Evolutionary conservation across 2,329 filamentous ascomycete species (phyloP).

Genomic region (Colletotrichum musicola): DNA sequence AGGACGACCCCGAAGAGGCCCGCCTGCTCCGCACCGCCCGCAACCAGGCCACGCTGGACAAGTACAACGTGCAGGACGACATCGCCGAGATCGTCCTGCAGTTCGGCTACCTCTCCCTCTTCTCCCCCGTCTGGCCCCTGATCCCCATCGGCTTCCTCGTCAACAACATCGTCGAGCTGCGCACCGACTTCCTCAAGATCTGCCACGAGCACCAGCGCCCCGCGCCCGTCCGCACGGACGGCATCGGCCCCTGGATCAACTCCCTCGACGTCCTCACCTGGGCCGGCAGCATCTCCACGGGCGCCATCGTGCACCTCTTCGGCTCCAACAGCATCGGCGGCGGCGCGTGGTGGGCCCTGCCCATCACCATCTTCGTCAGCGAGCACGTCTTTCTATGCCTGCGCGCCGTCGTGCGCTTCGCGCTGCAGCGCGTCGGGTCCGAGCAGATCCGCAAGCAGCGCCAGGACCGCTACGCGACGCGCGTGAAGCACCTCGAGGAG

Average conservation of each 20-base stretch:
- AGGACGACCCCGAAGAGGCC: conserved; percentile 73
- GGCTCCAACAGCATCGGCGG: conserved; percentile 64
- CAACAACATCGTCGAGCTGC: conserved; percentile 84
- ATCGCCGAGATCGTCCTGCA: conserved; percentile 80
- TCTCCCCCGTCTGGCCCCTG: conserved; percentile 81
- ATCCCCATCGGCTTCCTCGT: conserved; percentile 79
- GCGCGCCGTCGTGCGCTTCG: conserved; percentile 55
- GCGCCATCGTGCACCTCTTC: conserved; percentile 81
- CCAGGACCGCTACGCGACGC: conserved; percentile 53
- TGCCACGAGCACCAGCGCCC: conserved; percentile 80
- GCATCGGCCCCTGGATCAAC: conserved; percentile 80
- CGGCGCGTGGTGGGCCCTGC: conserved; percentile 74
- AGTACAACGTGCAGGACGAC: conserved; percentile 80
- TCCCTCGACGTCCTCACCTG: conserved; percentile 77
- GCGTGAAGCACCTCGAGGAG: conserved; percentile 53
- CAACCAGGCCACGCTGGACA: conserved; percentile 74
- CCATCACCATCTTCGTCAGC: conserved; percentile 78
- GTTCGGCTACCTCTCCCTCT: conserved; percentile 80
- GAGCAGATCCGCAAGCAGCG: conserved; percentile 55
- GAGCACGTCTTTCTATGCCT: conserved; percentile 79
- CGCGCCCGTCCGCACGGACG: conserved; percentile 75
- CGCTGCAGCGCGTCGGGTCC: conserved; percentile 54
- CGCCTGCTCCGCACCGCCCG: conserved; percentile 74
- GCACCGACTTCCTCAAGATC: conserved; percentile 82
- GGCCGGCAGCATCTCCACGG: conserved; percentile 79